Conservation (phyloP, 495 filamentous ascomycete species). For the Neurospora sp. region DNA sequence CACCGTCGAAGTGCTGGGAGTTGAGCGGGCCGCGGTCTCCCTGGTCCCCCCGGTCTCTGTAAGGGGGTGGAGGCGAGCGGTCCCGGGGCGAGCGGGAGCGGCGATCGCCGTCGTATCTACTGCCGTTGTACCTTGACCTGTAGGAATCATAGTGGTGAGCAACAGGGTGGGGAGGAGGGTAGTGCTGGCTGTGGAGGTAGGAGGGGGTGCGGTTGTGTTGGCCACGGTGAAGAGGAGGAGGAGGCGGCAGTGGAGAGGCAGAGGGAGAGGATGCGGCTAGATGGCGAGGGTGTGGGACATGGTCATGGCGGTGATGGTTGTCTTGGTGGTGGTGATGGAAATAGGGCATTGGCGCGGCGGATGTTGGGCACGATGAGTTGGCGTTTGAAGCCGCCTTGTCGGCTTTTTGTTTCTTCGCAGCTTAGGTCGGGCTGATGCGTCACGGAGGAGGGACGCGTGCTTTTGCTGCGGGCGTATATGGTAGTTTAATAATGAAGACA, state of each 20-base stretch:
- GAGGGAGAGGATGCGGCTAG: background rate
- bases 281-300: background rate
- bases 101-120: slow-evolving; percentile 37
- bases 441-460: background rate
- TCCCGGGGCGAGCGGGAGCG: slow-evolving; percentile 47
- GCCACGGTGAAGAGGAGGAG: background rate
- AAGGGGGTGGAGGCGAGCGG: slow-evolving; percentile 39
- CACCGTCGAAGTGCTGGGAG: slow-evolving; percentile 38
- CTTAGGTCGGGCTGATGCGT: background rate
- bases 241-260: background rate
- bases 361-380: background rate
- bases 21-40: slow-evolving; percentile 14
- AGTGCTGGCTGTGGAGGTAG: background rate
- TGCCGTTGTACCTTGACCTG: slow-evolving; percentile 37
- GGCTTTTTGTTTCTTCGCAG: background rate
- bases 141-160: slow-evolving; percentile 14
- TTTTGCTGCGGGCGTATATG: background rate
- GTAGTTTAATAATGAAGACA: background rate
- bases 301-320: background rate
- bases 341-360: background rate
- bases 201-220: background rate
- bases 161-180: background rate
- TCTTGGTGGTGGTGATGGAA: background rate
- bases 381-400: background rate
- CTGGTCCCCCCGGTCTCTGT: slow-evolving; percentile 43